Evolutionary conservation across 2,329 filamentous ascomycete species (phyloP), one percentile per base, ranked within the genome.

Genomic region (Aaosphaeria arxii): DNA sequence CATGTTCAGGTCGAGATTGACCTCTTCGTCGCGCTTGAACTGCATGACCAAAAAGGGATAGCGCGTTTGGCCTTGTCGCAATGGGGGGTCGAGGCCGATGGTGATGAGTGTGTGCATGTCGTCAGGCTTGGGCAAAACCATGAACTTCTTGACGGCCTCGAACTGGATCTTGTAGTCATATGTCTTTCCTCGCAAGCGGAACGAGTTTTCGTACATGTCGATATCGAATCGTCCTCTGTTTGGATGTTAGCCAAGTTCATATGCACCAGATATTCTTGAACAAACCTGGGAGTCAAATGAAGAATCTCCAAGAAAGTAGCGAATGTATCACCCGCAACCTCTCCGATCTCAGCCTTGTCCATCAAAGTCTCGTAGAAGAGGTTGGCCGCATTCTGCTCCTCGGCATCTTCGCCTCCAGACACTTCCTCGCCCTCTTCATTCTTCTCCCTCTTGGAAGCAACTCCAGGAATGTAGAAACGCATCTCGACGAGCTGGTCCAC

Each of bases 121-220:
- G 70, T 99, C 94, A n/a, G 94, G 94, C 76, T 99, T 99, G 42
- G 94, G 94, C 5, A 99, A 84, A 30, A 97, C 83, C 85, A 99
- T 96, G 70, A 97, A 97, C 71, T 97, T 97, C 79, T 99, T 99
- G 75, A 97, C 91, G 43, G 87, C 85, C 49, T 96, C 89, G 74
- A 96, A 99, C 71, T 96, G 91, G 57, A 99, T 97, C 82, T 99
- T 99, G 84, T 99, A 99, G 77, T 99, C 95, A 78, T 99, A 99
- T 28, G 94, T 99, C 77, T 99, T 99, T 64, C 94, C 94, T 57
- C 94, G 92, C 53, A 99, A 82, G 54, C 94, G 88, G 81, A 99
- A 97, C 2, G 94, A 97, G 11, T 85, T 87, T 72, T 97, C 94
- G 81, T 99, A 99, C 88, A 99, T 96, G 72, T 99, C 94, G 75